Conservation (phyloP, 2,329 filamentous ascomycete species). For the Aspergillus awamori region DNA sequence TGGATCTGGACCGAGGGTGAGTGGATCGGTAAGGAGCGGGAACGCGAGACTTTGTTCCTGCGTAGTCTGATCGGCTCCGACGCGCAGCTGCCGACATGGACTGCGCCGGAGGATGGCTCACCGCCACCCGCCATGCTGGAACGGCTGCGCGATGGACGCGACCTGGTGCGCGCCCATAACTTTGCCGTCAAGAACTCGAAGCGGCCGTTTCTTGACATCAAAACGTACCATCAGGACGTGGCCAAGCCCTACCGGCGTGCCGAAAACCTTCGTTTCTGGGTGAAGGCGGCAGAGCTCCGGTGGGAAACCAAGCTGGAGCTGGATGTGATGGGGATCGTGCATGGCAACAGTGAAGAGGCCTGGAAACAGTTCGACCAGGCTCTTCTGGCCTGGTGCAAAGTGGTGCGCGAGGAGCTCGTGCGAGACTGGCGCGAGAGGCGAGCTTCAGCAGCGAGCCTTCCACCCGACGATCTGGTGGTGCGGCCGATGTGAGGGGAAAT, state of each 20-base stretch:
- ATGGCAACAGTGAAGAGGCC: constrained; percentile 64
- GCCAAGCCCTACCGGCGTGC: constrained; percentile 91
- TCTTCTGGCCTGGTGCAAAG: constrained; percentile 78
- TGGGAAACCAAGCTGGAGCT: constrained; percentile 86
- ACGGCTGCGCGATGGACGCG: constrained; percentile 74
- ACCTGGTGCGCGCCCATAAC: constrained; percentile 87
- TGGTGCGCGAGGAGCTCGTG: constrained; percentile 77
- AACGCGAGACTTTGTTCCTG: constrained; percentile 81
- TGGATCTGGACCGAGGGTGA: constrained; percentile 82
- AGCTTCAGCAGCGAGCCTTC: constrained; percentile 21
- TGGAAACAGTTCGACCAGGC: constrained; percentile 85
- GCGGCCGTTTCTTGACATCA: constrained; percentile 85
- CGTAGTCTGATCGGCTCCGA: constrained; percentile 66
- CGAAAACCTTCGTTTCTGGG: constrained; percentile 94
- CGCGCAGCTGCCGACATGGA: constrained; percentile 69
- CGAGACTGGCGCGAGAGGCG: constrained; percentile 63
- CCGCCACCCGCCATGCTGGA: constrained; percentile 69
- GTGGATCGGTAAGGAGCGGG: constrained; percentile 74
- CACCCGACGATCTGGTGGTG: constrained; percentile 24
- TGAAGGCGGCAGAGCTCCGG: constrained; percentile 90
- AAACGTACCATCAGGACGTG: constrained; percentile 86
- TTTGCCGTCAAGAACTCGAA: constrained; percentile 81
- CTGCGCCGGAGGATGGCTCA: constrained; percentile 53
- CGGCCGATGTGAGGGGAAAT: constrained; percentile 3
- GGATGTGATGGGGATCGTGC: constrained; percentile 84